Base-by-base conservation (phyloP, 2,329 filamentous ascomycete genomes). In the Tolypocladium amazonense region DNA sequence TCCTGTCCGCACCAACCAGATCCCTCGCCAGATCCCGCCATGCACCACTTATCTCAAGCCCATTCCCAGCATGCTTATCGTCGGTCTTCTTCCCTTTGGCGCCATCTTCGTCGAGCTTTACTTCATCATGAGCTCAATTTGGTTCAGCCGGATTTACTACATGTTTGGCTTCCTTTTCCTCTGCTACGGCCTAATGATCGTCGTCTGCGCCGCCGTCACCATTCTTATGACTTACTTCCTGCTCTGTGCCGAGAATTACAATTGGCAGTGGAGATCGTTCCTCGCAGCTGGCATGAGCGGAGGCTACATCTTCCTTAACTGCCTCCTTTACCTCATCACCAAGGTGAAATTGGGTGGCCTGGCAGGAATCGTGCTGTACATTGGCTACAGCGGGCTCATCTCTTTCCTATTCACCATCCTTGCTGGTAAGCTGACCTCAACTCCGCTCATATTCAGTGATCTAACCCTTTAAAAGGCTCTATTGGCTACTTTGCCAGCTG, bases 161-260 rank as follows among this genome's bases (percentile, higher is more conserved):
- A 99, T 99, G 94, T 99, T 99, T 69, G 94, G 94, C 27, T 99
- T 99, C 81, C 79, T 99, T 41, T 99, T 99, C 81, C 83, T 99
- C 60, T 97, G 92, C 81, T 99, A 96, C 70, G 92, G 90, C 14
- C 83, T 99, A 56, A 97, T 99, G 92, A 91, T 97, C 67, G 89
- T 96, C 67, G 97, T 94, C 1, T 92, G 89, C 61, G 93, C 93
- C 0, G 88, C 92, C 0, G 93, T 95, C 47, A 97, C 94, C 0
- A 87, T 97, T 11, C 79, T 99, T 23, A 88, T 97, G 82, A 90
- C 97, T 0, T 99, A 99, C 76, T 97, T 97, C 79, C 73, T 99
- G 66, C 85, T 99, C 18, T 97, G 93, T 71, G 87, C 90, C 0
- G 94, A 99, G 77, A 94, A 99, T 76, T 99, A 99, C 76, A 89